phyloP scores from a whole-genome alignment of 2,329 filamentous ascomycete species.

The Chaetomium globosum region DNA sequence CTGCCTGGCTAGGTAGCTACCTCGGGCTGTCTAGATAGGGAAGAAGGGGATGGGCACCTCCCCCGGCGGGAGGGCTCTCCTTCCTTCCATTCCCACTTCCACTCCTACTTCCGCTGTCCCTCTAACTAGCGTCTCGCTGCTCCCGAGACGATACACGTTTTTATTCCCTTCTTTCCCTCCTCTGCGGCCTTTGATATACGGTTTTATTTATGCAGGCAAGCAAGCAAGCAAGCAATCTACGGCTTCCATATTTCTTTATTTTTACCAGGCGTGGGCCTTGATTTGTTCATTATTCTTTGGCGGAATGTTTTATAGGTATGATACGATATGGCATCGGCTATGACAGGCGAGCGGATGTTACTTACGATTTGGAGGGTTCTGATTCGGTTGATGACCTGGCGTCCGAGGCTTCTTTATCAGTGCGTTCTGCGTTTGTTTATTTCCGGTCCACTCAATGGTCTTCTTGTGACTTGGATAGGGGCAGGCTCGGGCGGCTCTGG shows the following conservation, averaged over 20 bases:
- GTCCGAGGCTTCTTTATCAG: not conserved
- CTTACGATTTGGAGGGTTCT: not conserved
- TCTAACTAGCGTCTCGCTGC: not conserved
- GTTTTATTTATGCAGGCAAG: not conserved
- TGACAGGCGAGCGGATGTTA: not conserved
- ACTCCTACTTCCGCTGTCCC: not conserved
- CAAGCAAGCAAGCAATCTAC: not conserved
- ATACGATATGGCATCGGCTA: not conserved
- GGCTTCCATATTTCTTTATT: not conserved
- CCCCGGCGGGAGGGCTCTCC: not conserved
- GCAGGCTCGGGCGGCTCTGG: not conserved
- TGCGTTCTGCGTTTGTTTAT: not conserved
- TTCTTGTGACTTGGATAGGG: not conserved
- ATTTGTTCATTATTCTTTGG: not conserved
- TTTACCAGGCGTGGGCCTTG: not conserved
- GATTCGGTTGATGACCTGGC: constrained; percentile 3
- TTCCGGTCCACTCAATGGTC: not conserved
- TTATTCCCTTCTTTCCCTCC: not conserved
- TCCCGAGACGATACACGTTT: not conserved
- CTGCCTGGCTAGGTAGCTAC: not conserved
- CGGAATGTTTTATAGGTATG: not conserved
- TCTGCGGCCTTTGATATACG: not conserved
- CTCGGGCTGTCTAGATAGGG: not conserved
- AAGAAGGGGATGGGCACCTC: not conserved
- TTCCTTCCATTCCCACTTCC: not conserved